Base-by-base conservation (phyloP, 768 basidiomycete genomes). In the Phaeotremella skinneri region DNA sequence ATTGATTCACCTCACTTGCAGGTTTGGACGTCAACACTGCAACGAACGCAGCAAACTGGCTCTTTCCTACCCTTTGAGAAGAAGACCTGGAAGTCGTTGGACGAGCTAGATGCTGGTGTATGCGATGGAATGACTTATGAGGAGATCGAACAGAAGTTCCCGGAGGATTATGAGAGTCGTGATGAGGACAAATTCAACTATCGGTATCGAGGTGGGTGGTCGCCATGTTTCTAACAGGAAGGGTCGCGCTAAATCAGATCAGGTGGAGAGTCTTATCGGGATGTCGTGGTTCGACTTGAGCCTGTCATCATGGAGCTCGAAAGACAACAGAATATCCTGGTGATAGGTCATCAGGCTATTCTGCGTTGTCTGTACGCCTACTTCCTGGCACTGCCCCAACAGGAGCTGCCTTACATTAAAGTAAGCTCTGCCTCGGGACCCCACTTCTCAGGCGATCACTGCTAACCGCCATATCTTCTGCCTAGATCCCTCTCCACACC, bases 121-220 rank as follows among this genome's bases (percentile, higher is more conserved):
- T 99, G 96, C 71, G 96, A 99, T 78, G 96, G 88, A 16, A 98
- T 99, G 96, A 98, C 96, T 3, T 99, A 99, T 68, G 87, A 91
- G 80, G 94, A 98, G 82, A 98, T 99, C 58, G 93, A 93, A 82
- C 85, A 86, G 83, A 86, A 62, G 43, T 99, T 98, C 74, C 96
- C 96, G 0, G 96, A 99, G 57, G 96, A 99, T 74, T 98, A 93
- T 77, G 92, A 91, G 16, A 92, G 93, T 73, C 86, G 96, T 25
- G 96, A 99, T 69, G 91, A 97, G 58, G 96, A 99, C 81, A 99
- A 99, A 79, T 99, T 96, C 78, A 98, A 98, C 78, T 99, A 99
- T 77, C 85, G 96, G 27, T 98, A 97, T 77, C 83, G 96, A 68
- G 92, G 56, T 45, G 43, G 23, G 43, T 45, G 9, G 37, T 39